These are phyloP conservation scores for Colletotrichum cuscutae DNA, from an alignment of 2,329 filamentous ascomycete genomes.

Conservation along the genomic window DNA sequence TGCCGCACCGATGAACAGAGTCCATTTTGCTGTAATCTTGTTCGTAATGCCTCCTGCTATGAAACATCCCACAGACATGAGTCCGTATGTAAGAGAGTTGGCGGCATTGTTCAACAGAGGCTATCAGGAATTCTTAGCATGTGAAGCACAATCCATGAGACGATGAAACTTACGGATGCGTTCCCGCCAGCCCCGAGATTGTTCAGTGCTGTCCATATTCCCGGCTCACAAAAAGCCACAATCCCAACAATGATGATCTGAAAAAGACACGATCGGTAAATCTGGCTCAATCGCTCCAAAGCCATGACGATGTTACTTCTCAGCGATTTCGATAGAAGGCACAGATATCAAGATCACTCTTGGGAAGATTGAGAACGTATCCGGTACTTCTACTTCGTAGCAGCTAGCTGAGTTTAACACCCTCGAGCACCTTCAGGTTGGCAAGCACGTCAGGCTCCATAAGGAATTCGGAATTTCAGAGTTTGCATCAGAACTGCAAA, in stretches of 20 bases:
- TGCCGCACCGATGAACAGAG: constrained; percentile 52
- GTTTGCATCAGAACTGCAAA: background rate
- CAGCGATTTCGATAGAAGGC: background rate
- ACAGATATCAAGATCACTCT: background rate
- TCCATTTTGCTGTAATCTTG: constrained; percentile 41
- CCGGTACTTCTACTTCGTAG: background rate
- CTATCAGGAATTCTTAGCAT: background rate
- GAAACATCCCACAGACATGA: constrained; percentile 30
- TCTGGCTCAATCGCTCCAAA: background rate
- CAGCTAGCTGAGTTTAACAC: background rate
- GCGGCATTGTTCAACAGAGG: constrained; percentile 23
- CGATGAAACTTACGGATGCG: background rate
- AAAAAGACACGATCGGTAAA: constrained; percentile 24
- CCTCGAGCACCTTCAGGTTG: background rate
- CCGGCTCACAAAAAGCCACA: constrained; percentile 38
- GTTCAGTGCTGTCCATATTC: constrained; percentile 39
- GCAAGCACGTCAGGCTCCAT: constrained; percentile 27
- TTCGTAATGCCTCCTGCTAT: constrained; percentile 29
- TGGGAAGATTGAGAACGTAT: background rate
- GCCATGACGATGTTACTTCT: background rate
- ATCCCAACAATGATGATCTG: constrained; percentile 30
- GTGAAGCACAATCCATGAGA: too few relatives aligned
- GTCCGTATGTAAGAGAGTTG: constrained; percentile 25
- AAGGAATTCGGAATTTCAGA: constrained; percentile 12
- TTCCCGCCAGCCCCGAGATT: constrained; percentile 38